phyloP scores from a whole-genome alignment of 208 protist species.

The Trypanosoma melophagium region DNA sequence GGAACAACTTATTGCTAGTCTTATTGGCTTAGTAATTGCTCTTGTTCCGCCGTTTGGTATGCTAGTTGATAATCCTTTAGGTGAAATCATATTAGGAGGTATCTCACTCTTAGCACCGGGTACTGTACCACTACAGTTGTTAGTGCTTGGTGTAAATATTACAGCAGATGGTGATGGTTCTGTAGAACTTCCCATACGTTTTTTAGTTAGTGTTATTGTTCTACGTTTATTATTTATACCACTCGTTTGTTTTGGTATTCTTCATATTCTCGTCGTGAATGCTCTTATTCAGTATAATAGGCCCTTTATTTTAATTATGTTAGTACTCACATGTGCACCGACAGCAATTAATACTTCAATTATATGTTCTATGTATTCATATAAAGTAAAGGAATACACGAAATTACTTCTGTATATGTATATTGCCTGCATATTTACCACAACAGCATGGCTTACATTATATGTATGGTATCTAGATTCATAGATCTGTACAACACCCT shows the following conservation, averaged over 20 bases:
- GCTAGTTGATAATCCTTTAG: slow-evolving; percentile 27
- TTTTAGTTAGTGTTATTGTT: slow-evolving; percentile 37
- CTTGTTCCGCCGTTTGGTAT: slow-evolving; percentile 40
- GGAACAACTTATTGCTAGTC: slow-evolving; percentile 21
- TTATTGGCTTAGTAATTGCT: slow-evolving; percentile 41
- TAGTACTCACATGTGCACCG: slow-evolving; percentile 60
- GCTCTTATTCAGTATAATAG: slow-evolving; percentile 47
- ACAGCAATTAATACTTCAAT: slow-evolving; percentile 67
- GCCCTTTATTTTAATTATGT: slow-evolving; percentile 59
- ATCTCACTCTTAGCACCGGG: slow-evolving; percentile 33
- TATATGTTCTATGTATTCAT: slow-evolving; percentile 62
- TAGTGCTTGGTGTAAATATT: slow-evolving; percentile 41
- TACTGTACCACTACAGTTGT: slow-evolving; percentile 43
- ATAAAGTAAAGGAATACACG: slow-evolving; percentile 51
- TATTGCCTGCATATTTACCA: slow-evolving; percentile 45
- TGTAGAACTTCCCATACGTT: slow-evolving; percentile 20
- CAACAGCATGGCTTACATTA: slow-evolving; percentile 55
- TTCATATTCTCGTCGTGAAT: slow-evolving; percentile 45
- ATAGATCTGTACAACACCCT: not conserved
- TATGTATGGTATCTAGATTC: slow-evolving; percentile 22
- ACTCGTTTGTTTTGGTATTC: slow-evolving; percentile 45
- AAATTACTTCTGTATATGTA: slow-evolving; percentile 74
- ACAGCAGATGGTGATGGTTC: slow-evolving; percentile 20
- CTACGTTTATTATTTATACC: slow-evolving; percentile 65
- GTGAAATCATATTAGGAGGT: slow-evolving; percentile 33